These are phyloP conservation scores for Tricholoma bakamatsutake DNA, from an alignment of 768 basidiomycete species.

Conservation along the genomic window DNA sequence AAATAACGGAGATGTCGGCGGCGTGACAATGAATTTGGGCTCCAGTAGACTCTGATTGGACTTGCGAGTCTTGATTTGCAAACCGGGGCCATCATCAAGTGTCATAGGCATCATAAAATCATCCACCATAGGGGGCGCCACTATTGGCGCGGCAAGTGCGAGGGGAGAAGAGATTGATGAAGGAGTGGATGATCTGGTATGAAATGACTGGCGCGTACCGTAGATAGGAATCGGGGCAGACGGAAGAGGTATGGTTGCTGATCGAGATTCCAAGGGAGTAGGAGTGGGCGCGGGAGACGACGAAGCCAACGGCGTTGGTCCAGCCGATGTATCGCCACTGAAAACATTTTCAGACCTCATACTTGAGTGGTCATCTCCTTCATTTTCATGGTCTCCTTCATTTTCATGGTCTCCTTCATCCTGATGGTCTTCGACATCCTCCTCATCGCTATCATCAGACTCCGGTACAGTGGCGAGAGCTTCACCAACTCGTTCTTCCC, in stretches of 20 bases:
- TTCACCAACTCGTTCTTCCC: conserved; percentile 84
- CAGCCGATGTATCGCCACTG: conserved; percentile 39
- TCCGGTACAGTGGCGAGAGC: conserved; percentile 53
- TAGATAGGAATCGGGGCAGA: conserved; percentile 25
- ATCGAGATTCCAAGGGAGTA: conserved; percentile 25
- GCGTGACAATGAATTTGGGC: conserved; percentile 64
- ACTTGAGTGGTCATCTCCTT: conserved; percentile 49
- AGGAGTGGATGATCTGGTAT: conserved; percentile 81
- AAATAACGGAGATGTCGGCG: conserved; percentile 70
- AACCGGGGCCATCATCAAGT: conserved; percentile 45
- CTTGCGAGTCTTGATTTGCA: conserved; percentile 53
- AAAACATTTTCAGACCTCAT: conserved; percentile 63
- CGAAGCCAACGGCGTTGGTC: conserved; percentile 68
- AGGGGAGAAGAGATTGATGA: conserved; percentile 86
- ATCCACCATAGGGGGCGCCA: conserved; percentile 58
- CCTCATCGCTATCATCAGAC: conserved; percentile 41
- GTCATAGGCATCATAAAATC: conserved; percentile 61
- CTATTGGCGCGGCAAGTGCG: conserved; percentile 78
- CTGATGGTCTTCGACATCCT: conserved; percentile 25
- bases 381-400: conserved; percentile 23
- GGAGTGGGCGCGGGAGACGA: conserved; percentile 37
- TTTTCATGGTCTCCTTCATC: conserved; percentile 16
- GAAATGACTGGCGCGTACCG: conserved; percentile 41
- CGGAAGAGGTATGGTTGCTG: conserved; percentile 20
- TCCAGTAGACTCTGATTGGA: conserved; percentile 61